A percentile compares a stretch with the other conserved stretches of the same genome.
Conservation (phyloP, 202 grass and related monocot species). For the Carex arenaria region DNA sequence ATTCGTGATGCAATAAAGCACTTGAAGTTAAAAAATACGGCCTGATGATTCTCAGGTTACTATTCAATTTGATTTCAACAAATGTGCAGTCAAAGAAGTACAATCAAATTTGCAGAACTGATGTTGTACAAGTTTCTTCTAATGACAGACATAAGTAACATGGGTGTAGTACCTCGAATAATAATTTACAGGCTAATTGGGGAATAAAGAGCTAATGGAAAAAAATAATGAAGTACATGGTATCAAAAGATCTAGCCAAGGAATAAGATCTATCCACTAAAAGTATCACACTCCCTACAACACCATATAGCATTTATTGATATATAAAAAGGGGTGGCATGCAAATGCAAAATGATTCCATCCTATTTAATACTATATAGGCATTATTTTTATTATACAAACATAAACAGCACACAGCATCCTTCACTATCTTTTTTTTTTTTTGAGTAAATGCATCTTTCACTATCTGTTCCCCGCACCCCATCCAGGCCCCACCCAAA, state of each 20-base stretch:
- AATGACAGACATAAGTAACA: neutral
- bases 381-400: neutral
- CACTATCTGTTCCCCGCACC: neutral
- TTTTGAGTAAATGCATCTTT: too few relatives aligned
- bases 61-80: neutral
- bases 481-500: neutral
- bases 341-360: conserved; percentile 21
- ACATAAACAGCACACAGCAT: neutral
- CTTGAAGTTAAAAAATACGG: neutral
- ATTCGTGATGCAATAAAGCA: neutral
- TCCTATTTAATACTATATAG: neutral
- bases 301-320: neutral
- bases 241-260: neutral
- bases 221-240: conserved; percentile 2
- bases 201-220: neutral
- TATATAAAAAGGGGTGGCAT: neutral
- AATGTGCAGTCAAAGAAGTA: neutral
- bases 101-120: neutral
- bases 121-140: neutral
- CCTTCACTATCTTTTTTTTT: neutral
- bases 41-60: neutral
- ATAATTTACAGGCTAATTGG: neutral
- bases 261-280: conserved; percentile 6
- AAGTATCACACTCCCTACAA: neutral
- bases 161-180: neutral